Evolutionary conservation across 805 yeast genomes (phyloP).

Genomic region (Candida koratica): DNA sequence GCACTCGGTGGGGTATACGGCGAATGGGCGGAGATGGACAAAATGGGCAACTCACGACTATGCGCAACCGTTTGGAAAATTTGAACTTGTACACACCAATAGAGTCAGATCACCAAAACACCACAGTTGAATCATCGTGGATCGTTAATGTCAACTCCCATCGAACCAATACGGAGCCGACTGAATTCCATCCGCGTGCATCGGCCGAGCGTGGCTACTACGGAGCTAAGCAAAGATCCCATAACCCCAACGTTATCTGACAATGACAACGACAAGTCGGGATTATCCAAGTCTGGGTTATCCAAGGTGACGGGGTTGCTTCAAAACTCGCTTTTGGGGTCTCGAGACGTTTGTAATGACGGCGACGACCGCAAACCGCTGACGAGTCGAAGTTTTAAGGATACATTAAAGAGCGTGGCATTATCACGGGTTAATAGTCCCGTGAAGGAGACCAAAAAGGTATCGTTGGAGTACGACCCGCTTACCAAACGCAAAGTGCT

Average conservation of each 20-base stretch:
- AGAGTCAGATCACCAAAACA: too few relatives aligned
- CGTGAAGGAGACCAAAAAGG: conserved; percentile 81
- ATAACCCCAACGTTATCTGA: conserved; percentile 12
- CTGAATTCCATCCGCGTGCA: conserved; percentile 13
- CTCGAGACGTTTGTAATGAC: conserved; percentile 10
- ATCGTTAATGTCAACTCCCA: conserved; percentile 9
- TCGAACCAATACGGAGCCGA: conserved; percentile 11
- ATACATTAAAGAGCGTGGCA: conserved; percentile 8
- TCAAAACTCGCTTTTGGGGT: conserved; percentile 20
- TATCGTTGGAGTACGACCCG: conserved; percentile 86
- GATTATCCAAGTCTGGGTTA: conserved; percentile 24
- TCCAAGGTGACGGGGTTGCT: conserved; percentile 33
- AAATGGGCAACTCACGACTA: too few relatives aligned
- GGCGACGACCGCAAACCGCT: conserved; percentile 2
- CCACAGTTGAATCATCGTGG: too few relatives aligned
- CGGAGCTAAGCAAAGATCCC: conserved; percentile 13
- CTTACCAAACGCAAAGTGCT: conserved; percentile 72
- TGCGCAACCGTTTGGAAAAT: too few relatives aligned
- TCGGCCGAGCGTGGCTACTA: conserved; percentile 15
- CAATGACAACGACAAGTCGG: conserved; percentile 11
- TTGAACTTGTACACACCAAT: too few relatives aligned
- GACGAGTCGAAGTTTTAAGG: conserved; percentile 2
- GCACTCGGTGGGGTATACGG: too few relatives aligned
- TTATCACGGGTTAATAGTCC: conserved; percentile 16
- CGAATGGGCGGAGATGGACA: too few relatives aligned